Evolutionary conservation across 1,284 basidiomycete genomes (phyloP).

Genomic region (Coniferiporia sulphurascens): DNA sequence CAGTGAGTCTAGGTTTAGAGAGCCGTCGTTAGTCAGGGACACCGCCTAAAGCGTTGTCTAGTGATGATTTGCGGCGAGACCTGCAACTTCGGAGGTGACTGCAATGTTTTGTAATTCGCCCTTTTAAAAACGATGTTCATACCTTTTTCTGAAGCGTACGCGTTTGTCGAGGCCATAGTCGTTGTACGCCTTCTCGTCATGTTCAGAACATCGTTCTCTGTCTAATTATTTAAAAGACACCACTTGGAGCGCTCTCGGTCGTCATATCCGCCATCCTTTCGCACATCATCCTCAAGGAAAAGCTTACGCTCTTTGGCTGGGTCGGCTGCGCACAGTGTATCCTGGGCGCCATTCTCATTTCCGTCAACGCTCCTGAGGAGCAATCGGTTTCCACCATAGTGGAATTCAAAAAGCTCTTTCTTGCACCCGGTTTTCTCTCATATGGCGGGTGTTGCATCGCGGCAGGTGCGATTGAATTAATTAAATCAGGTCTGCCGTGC

Average conservation of each 20-base stretch:
- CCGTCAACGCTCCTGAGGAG: conserved; percentile 80
- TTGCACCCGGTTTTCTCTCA: conserved; percentile 82
- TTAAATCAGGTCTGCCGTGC: neutral
- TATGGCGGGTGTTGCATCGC: conserved; percentile 66
- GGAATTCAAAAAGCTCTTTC: conserved; percentile 79
- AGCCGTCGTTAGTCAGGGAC: neutral
- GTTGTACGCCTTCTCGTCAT: conserved; percentile 50
- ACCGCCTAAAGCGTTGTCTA: conserved; percentile 24
- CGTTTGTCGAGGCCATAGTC: conserved; percentile 85
- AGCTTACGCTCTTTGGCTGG: conserved; percentile 89
- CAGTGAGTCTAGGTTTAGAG: conserved; percentile 40
- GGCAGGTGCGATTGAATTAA: conserved; percentile 8
- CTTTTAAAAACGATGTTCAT: neutral
- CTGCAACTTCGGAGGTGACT: conserved; percentile 77
- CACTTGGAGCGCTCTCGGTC: conserved; percentile 93
- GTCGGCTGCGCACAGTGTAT: conserved; percentile 83
- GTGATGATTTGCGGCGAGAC: conserved; percentile 81
- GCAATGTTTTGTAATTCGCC: neutral
- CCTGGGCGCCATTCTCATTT: conserved; percentile 83
- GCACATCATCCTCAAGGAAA: conserved; percentile 91
- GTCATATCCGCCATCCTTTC: conserved; percentile 94
- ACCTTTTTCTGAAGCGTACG: conserved; percentile 57
- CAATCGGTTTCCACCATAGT: conserved; percentile 76
- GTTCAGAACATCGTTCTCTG: conserved; percentile 15
- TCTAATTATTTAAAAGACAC: conserved; percentile 52